Percentiles rank a stretch among this genome's conserved stretches.
Conservation (phyloP, 352 stramenopile genomes). For the Pythium phragmiticola region DNA sequence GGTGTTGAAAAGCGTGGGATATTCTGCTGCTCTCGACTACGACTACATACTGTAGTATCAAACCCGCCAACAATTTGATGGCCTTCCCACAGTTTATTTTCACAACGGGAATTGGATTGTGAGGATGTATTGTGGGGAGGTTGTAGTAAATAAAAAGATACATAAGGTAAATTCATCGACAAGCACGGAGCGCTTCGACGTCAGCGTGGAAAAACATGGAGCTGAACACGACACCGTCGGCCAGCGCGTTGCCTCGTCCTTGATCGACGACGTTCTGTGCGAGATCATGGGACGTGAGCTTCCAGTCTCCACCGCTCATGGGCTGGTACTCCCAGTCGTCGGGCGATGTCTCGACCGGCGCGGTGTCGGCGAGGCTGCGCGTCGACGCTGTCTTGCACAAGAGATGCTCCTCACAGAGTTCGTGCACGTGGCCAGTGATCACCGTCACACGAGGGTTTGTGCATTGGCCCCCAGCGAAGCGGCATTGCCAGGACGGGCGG, state of each 20-base stretch:
- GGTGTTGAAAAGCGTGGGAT: too few relatives aligned
- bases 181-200: conserved; percentile 1
- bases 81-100: too few relatives aligned
- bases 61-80: too few relatives aligned
- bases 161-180: background rate
- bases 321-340: conserved; percentile 16
- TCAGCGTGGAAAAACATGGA: conserved; percentile 11
- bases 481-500: conserved; percentile 7
- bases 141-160: too few relatives aligned
- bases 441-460: conserved; percentile 14
- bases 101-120: too few relatives aligned
- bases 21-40: too few relatives aligned
- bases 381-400: conserved; percentile 1
- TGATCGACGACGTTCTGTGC: background rate
- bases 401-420: conserved; percentile 28
- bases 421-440: conserved; percentile 5
- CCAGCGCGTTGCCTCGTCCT: background rate
- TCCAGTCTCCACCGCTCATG: conserved; percentile 12
- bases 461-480: conserved; percentile 5
- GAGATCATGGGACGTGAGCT: conserved; percentile 8
- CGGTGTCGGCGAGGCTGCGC: background rate
- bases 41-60: too few relatives aligned
- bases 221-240: conserved; percentile 2
- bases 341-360: too few relatives aligned
- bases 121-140: too few relatives aligned